Conservation (phyloP, 345 rosid species). For the Arabidopsis suecica region DNA sequence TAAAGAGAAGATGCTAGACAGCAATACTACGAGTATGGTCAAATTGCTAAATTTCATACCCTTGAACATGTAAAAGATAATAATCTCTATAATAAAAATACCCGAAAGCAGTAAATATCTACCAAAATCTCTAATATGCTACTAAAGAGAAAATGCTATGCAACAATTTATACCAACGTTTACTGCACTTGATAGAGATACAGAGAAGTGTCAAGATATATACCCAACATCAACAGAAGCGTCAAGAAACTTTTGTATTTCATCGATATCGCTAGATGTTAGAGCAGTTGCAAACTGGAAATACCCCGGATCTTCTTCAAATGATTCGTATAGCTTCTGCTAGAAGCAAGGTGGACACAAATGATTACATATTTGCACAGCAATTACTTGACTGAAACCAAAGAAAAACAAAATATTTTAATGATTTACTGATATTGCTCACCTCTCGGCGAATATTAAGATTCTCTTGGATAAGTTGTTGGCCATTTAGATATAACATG, state of each 20-base stretch:
- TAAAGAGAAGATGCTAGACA: neutral
- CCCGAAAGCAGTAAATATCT: neutral
- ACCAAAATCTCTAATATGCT: slow-evolving; percentile 6
- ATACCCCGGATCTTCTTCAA: slow-evolving; percentile 79
- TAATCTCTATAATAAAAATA: neutral
- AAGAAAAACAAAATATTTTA: slow-evolving; percentile 1
- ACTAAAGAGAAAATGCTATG: slow-evolving; percentile 4
- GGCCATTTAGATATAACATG: slow-evolving; percentile 76
- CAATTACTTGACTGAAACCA: slow-evolving; percentile 7
- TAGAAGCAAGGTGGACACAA: slow-evolving; percentile 25
- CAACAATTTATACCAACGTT: neutral
- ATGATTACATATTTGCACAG: slow-evolving; percentile 8
- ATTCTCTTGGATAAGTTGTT: slow-evolving; percentile 78
- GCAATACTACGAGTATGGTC: neutral
- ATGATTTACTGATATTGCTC: slow-evolving; percentile 26
- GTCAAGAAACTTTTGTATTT: slow-evolving; percentile 89
- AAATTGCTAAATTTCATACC: neutral
- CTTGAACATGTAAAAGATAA: neutral
- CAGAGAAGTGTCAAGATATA: slow-evolving; percentile 37
- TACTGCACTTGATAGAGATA: slow-evolving; percentile 24
- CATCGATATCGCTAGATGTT: slow-evolving; percentile 88
- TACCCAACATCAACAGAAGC: slow-evolving; percentile 89
- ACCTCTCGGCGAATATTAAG: slow-evolving; percentile 86
- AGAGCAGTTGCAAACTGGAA: slow-evolving; percentile 90
- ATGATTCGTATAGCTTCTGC: slow-evolving; percentile 78